Percentiles rank a stretch among this genome's conserved stretches.
Evolutionary conservation across 495 filamentous ascomycete species (phyloP).

Genomic region (Hypoxylon rickii): DNA sequence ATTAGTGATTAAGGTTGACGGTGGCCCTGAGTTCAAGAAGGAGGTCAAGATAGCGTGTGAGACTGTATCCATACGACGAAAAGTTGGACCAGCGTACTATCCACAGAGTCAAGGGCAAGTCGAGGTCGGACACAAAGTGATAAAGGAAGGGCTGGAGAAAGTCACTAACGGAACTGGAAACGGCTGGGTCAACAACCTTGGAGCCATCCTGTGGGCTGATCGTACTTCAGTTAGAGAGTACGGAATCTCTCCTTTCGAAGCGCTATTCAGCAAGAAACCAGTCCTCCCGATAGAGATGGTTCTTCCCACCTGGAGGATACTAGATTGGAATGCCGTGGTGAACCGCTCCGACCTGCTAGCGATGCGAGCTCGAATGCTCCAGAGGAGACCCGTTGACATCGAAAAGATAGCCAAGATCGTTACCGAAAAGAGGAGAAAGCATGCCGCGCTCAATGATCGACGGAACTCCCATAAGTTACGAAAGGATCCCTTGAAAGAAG

Average conservation of each 20-base stretch:
- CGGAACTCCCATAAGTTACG: background rate
- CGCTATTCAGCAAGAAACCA: background rate
- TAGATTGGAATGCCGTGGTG: background rate
- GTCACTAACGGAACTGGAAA: background rate
- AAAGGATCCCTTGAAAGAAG: background rate
- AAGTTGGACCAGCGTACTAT: background rate
- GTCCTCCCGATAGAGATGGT: background rate
- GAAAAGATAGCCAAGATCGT: background rate
- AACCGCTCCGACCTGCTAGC: background rate
- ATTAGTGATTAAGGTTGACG: background rate
- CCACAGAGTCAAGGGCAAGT: background rate
- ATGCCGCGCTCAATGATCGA: background rate
- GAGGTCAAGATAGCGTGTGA: background rate
- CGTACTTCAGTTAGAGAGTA: background rate
- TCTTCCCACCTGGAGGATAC: background rate
- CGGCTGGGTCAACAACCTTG: background rate
- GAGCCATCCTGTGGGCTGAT: background rate
- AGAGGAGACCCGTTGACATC: background rate
- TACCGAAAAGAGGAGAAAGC: background rate
- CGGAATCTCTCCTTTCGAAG: background rate
- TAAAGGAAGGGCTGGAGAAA: background rate
- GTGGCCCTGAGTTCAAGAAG: background rate
- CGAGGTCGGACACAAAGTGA: background rate
- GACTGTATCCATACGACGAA: background rate
- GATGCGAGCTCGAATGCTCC: background rate